Evolutionary conservation across 768 basidiomycete genomes (phyloP).

Genomic region (Tephrocybe rancida): DNA sequence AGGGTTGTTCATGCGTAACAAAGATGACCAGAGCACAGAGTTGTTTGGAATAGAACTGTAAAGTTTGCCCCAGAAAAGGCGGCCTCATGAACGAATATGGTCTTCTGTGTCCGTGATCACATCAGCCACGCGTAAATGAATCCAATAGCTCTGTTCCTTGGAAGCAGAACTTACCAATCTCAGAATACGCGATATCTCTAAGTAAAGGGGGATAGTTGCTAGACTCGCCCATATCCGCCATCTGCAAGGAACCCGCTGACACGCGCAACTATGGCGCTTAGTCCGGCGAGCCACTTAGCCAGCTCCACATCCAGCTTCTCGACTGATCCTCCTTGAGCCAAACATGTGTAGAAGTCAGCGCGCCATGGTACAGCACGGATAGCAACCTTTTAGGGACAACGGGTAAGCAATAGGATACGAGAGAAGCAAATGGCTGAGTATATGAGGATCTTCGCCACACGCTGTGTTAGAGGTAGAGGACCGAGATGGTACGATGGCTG

Average conservation of each 20-base stretch:
- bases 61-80: no score
- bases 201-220: background rate
- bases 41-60: no score
- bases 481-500: no score
- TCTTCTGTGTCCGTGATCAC: no score
- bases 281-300: slow-evolving; percentile 58
- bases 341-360: slow-evolving; percentile 58
- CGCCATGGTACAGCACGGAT: slow-evolving; percentile 65
- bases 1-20: no score
- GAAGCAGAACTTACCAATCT: no score
- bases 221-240: slow-evolving; percentile 56
- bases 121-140: no score
- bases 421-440: background rate
- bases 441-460: no score
- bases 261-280: slow-evolving; percentile 53
- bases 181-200: background rate
- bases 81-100: no score
- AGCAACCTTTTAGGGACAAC: slow-evolving; percentile 42
- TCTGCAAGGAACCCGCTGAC: slow-evolving; percentile 55
- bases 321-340: slow-evolving; percentile 59
- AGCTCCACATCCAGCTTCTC: slow-evolving; percentile 60
- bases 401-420: background rate
- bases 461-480: no score
- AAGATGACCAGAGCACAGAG: no score
- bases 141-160: no score